Base-by-base conservation (phyloP, 163 green algal genomes). In the Prototheca cutis region DNA sequence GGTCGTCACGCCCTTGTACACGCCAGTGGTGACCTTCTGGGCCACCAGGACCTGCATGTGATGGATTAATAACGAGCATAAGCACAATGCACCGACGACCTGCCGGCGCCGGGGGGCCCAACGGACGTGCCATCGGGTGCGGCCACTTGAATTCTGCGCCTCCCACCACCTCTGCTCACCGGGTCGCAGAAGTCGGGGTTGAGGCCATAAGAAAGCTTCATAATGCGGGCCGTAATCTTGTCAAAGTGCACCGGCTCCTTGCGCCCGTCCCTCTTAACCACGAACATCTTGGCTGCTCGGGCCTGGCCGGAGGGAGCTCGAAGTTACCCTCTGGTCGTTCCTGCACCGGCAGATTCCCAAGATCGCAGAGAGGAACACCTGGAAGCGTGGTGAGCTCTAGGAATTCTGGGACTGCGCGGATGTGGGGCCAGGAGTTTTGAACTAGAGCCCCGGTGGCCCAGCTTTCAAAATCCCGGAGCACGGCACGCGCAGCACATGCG, bases 161-260 rank as follows among this genome's bases (percentile, higher is more conserved):
- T 45, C 36, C 36, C 36, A 21, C 42, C 57, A 19, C n/a, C n/a
- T n/a, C n/a, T n/a, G 55, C 77, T 55, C 55, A 96, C 87, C 58
- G 90, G 88, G 60, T 99, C 93, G 64, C 91, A 97, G 65, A 97
- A 95, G 39, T 97, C 87, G 7, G 74, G 66, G 71, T 97, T 94
- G 25, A 99, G 78, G 4, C 90, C 90, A 73, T 99, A 99, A 27
- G 71, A 78, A 3, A 99, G 88, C 78, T 96, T 97, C n/a, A 78
- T 90, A 59, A 99, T 95, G 56, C 93, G 82, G 2, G 90, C 83
- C 17, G 93, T 99, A 69, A 99, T 99, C 61, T 99, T 99, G 73
- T 99, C 93, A 55, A 99, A 99, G 58, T 88, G 79, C 45, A 97
- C 92, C 8, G 84, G 77, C 79, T 95, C 86, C 63, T 85, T 64